Evolutionary conservation across 306 rosid genomes (phyloP), one percentile per base, ranked within the genome.

Genomic region (Glycine soja): DNA sequence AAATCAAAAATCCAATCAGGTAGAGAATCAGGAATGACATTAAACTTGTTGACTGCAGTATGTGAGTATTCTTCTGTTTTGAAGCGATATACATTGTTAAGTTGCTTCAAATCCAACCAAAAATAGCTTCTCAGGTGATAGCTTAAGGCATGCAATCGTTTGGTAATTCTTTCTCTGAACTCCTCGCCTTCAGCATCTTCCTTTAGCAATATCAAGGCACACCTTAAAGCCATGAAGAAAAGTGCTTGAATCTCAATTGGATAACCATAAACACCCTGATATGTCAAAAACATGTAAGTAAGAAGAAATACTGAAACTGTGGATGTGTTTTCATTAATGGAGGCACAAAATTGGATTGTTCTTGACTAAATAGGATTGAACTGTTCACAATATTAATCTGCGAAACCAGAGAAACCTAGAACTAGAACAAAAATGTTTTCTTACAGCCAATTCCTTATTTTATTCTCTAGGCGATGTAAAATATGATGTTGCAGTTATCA

Each of bases 211-310:
- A 80, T 62, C 86, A 92, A 82, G 45, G 97, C 98, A 71, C 95
- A 92, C 87, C 93, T 89, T 83, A 94, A 88, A 75, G 97, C 94
- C 98, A 94, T 94, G 88, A 92, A 92, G 91, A 94, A 94, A 62
- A 94, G 89, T 76, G 97, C 94, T 85, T 94, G 97, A 76, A 94
- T 94, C 82, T 94, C 98, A 36, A 94, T 90, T 74, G 98, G 98
- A 82, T 94, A 91, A 16, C 98, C 97, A 80, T 94, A 92, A 52
- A 94, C 97, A 75, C 98, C 98, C 98, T 94, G 84, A 79, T 61
- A 12, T 12, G 70, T 38, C 70, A 64, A 13, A 13, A 64, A 13
- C 13, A 62, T 32, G 6, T 19, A 18, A 13, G 6, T 19, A 18
- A 13, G 7, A 63, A 32, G 8, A 63, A 32, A 63, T 42, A 63